phyloP scores from a whole-genome alignment of 2,329 filamentous ascomycete species.

The Pseudocercospora eumusae region DNA sequence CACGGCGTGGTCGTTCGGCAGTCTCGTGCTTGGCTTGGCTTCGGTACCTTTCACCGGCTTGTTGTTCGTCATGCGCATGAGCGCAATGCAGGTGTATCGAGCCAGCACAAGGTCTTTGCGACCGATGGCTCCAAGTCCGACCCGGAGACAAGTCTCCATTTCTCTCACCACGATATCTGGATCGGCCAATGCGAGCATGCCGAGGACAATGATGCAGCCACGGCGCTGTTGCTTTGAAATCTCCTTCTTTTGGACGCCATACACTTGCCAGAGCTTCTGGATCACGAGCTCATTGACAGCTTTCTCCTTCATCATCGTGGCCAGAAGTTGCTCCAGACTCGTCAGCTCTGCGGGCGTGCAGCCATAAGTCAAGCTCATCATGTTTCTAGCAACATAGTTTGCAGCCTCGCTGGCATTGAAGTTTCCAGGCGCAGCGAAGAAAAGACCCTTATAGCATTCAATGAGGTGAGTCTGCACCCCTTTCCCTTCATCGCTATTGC shows the following conservation, averaged over 20 bases:
- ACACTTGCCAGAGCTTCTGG: constrained; percentile 95
- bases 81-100: constrained; percentile 91
- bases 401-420: constrained; percentile 88
- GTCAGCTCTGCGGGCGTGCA: constrained; percentile 93
- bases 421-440: constrained; percentile 89
- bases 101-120: constrained; percentile 82
- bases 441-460: constrained; percentile 92
- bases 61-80: constrained; percentile 84
- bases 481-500: constrained; percentile 98
- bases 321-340: constrained; percentile 88
- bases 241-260: constrained; percentile 88
- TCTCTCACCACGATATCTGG: constrained; percentile 92
- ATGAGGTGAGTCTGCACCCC: constrained; percentile 95
- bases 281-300: constrained; percentile 84
- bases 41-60: constrained; percentile 74
- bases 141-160: constrained; percentile 90
- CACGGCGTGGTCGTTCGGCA: constrained; percentile 91
- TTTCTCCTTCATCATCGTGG: constrained; percentile 95
- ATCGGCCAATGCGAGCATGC: constrained; percentile 91
- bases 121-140: constrained; percentile 80
- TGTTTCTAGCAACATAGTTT: constrained; percentile 94
- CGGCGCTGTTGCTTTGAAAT: constrained; percentile 89
- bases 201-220: constrained; percentile 91
- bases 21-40: constrained; percentile 66
- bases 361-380: constrained; percentile 97